Evolutionary conservation across 2,329 filamentous ascomycete genomes (phyloP), one percentile per base, ranked within the genome.

Genomic region (Trichoderma polysporum): DNA sequence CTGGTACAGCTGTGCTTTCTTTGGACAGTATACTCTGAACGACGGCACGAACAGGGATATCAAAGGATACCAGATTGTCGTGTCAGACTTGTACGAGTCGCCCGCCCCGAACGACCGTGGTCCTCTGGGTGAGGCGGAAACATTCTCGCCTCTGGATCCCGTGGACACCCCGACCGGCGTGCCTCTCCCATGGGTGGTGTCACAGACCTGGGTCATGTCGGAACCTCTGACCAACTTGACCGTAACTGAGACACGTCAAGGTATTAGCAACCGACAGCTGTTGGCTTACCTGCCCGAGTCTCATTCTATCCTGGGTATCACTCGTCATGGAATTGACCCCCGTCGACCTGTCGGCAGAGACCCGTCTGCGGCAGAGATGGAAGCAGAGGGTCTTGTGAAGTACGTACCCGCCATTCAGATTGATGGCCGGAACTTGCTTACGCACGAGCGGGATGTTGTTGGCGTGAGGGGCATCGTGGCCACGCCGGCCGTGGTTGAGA

Each of bases 51-150:
- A 83, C n/a, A 83, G 85, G 65, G 78, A 81, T 4, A 86, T 94
- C 68, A 92, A 93, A 77, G 94, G 94, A 41, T 92, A 97, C 77
- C 92, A 97, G 73, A 84, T 98, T 8, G 86, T 94, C 22, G 85
- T 97, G 12, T 90, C 91, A 0, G 94, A 99, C 75, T 86, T 99
- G 39, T 98, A 94, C 79, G 95, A 97, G 77, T 97, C 94, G 0
- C 85, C 90, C 0, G 79, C 89, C 12, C 83, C 92, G 25, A 95
- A 99, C 76, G 91, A 97, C 78, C 90, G 95, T 66, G 95, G 94
- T 1, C 86, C 91, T 3, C 84, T 97, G 1, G 90, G 86, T 59
- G 85, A 89, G 25, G 80, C 86, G 1, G 81, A 83, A 49, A 94
- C 94, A 74, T 92, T 90, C 74, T 97, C 94, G 0, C 90, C 90